Evolutionary conservation across 2,329 filamentous ascomycete genomes (phyloP).

Genomic region (Aspergillus flavus): DNA sequence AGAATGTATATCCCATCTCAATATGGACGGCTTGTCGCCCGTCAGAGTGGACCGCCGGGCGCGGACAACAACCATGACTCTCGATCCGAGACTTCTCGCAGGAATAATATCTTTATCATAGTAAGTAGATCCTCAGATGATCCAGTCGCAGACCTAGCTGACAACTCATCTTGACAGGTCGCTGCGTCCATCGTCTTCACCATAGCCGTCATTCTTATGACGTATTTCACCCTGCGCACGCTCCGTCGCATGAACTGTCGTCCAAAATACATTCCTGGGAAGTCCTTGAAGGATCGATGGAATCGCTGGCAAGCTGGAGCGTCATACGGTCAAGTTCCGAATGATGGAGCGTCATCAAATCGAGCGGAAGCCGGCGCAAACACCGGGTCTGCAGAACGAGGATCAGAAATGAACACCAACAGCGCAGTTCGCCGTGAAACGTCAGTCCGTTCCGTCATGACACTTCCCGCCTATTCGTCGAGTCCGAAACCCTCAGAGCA

Average conservation of each 20-base stretch:
- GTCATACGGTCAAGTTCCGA: constrained; percentile 45
- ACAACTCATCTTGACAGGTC: constrained; percentile 22
- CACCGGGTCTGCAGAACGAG: constrained; percentile 28
- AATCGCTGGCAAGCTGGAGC: constrained; percentile 50
- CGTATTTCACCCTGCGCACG: constrained; percentile 44
- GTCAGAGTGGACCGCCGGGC: constrained; percentile 14
- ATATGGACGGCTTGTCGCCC: constrained; percentile 19
- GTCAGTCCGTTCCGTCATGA: constrained; percentile 91
- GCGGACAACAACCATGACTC: neutral
- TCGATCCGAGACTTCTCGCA: constrained; percentile 9
- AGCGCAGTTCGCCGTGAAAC: constrained; percentile 73
- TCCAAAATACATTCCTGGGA: constrained; percentile 56
- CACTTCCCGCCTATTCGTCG: constrained; percentile 79
- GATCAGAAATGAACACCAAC: constrained; percentile 32
- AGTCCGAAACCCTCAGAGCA: constrained; percentile 75
- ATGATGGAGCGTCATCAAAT: constrained; percentile 22
- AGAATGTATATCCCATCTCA: constrained; percentile 27
- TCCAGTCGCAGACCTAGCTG: constrained; percentile 3
- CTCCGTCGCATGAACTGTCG: constrained; percentile 48
- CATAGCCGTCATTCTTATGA: constrained; percentile 30
- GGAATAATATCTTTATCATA: constrained; percentile 33
- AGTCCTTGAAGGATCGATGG: constrained; percentile 56
- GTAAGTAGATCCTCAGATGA: constrained; percentile 24
- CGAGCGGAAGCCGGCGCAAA: constrained; percentile 28
- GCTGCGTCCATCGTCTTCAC: constrained; percentile 35